These are phyloP conservation scores for Trichoderma atroviride DNA, from an alignment of 2,329 filamentous ascomycete species.

Conservation along the genomic window DNA sequence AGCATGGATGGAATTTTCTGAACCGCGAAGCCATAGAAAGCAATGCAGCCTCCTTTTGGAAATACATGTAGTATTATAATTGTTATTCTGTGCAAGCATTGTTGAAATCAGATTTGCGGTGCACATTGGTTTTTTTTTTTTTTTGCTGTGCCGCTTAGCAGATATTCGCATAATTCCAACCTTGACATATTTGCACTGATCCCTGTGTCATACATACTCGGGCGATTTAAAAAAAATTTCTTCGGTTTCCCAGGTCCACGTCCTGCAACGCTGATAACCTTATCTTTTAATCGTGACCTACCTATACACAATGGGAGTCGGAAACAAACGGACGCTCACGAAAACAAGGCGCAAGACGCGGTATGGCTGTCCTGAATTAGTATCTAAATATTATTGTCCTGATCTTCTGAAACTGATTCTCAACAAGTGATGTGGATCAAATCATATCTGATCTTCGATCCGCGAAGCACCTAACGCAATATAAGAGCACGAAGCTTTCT, in stretches of 20 bases:
- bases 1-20: background rate
- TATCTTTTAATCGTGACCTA: background rate
- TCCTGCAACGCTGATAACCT: background rate
- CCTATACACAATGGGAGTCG: constrained; percentile 62
- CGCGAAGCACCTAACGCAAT: constrained; percentile 77
- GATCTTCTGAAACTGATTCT: background rate
- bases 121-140: background rate
- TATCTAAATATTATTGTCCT: background rate
- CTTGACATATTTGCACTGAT: background rate
- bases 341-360: constrained; percentile 65
- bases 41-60: background rate
- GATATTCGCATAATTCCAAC: background rate
- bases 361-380: background rate
- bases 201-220: background rate
- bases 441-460: constrained; percentile 80
- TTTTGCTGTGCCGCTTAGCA: background rate
- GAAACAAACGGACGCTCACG: constrained; percentile 65
- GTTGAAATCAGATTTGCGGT: background rate
- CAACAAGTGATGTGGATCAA: constrained; percentile 82
- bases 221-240: background rate
- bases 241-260: background rate
- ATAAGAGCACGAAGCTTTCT: constrained; percentile 73
- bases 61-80: background rate
- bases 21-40: background rate
- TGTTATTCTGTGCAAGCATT: background rate